Percentiles rank a stretch among this genome's conserved stretches.
These are phyloP conservation scores for Exophiala sp. DNA, from an alignment of 2,329 filamentous ascomycete species.

Conservation along the genomic window DNA sequence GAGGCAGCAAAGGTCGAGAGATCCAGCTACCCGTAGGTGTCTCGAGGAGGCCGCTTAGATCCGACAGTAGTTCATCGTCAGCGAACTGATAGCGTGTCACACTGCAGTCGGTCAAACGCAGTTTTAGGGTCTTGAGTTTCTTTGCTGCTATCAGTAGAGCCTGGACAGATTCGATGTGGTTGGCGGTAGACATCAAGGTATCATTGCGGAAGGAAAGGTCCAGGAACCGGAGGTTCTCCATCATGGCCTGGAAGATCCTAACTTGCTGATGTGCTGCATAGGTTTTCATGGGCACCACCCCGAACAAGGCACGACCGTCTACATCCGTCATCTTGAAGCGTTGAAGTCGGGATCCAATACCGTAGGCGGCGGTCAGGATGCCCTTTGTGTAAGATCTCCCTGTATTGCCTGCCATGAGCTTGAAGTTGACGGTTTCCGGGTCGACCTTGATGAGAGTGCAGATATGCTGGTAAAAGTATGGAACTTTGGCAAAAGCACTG, in stretches of 20 bases:
- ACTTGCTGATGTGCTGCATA: slow-evolving; percentile 14
- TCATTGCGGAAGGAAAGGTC: slow-evolving; percentile 22
- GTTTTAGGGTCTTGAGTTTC: slow-evolving; percentile 14
- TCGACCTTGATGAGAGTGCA: slow-evolving; percentile 12
- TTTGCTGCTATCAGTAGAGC: slow-evolving; percentile 12
- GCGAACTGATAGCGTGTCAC: slow-evolving; percentile 13
- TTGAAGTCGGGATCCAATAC: slow-evolving; percentile 14
- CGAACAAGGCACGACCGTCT: slow-evolving; percentile 16
- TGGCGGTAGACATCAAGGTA: slow-evolving; percentile 9
- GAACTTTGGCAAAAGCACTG: slow-evolving; percentile 4
- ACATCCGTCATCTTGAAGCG: slow-evolving; percentile 14
- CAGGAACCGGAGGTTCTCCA: slow-evolving; percentile 13
- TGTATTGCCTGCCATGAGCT: slow-evolving; percentile 4
- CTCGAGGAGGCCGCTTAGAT: slow-evolving; percentile 17
- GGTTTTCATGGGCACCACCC: slow-evolving; percentile 13
- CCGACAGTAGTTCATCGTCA: slow-evolving; percentile 19
- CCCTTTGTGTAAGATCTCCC: slow-evolving; percentile 20
- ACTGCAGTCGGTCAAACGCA: slow-evolving; percentile 19
- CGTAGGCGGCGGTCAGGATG: slow-evolving; percentile 19
- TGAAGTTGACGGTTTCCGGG: slow-evolving; percentile 9
- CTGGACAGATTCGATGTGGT: slow-evolving; percentile 17
- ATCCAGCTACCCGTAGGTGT: slow-evolving; percentile 15
- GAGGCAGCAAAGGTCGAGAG: slow-evolving; percentile 14
- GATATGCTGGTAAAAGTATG: slow-evolving; percentile 18
- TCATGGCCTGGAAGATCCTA: slow-evolving; percentile 13